Percentiles rank a stretch among this genome's conserved stretches.
phyloP scores from a whole-genome alignment of 139 green algal species.

The Chlorella vulgaris region DNA sequence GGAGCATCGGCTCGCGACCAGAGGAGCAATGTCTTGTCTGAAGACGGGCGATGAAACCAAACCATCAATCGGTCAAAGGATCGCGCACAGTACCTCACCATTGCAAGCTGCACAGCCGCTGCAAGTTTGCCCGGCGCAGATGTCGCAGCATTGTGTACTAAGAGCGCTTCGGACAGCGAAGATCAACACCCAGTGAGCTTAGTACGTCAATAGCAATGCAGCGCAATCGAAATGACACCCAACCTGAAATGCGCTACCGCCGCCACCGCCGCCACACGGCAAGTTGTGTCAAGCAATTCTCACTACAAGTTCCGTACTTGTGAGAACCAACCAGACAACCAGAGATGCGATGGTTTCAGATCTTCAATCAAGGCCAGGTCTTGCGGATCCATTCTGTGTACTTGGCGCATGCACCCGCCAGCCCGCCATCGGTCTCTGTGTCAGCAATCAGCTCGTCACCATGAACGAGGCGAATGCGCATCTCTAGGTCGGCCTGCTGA shows the following conservation, averaged over 20 bases:
- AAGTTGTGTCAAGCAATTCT: neutral
- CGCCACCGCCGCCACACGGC: neutral
- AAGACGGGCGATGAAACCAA: too few relatives aligned
- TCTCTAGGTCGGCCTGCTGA: constrained; percentile 66
- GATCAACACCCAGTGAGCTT: neutral
- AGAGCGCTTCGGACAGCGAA: neutral
- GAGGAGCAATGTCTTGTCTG: too few relatives aligned
- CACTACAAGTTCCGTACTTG: neutral
- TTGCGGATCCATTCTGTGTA: constrained; percentile 66
- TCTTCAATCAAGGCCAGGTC: neutral
- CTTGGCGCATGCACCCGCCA: constrained; percentile 55
- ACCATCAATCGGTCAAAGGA: too few relatives aligned
- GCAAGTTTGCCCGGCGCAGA: neutral
- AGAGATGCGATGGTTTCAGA: neutral
- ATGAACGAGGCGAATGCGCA: constrained; percentile 80
- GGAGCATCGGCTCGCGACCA: neutral
- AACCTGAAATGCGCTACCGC: neutral
- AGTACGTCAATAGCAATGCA: neutral
- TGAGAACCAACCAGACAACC: neutral
- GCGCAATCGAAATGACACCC: neutral
- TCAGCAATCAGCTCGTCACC: constrained; percentile 77
- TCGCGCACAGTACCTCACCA: too few relatives aligned
- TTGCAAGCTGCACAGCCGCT: neutral
- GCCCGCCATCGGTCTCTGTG: constrained; percentile 48
- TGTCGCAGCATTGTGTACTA: neutral